Evolutionary conservation across 164 flowering plant genomes (phyloP), one percentile per base, ranked within the genome.

Genomic region (Liriodendron chinense): DNA sequence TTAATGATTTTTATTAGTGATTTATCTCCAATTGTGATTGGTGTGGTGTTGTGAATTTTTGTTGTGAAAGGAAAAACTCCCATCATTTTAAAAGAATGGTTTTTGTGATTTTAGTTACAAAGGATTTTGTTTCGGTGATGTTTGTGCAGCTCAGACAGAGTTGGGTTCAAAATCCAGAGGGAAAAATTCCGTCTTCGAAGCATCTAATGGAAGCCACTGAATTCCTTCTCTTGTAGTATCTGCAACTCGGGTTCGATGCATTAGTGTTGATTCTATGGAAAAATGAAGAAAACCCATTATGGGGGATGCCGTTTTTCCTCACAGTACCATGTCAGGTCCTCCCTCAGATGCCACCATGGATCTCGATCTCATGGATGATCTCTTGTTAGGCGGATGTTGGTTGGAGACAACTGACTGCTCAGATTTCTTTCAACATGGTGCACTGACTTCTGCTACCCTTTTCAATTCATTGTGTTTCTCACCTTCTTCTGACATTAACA

Each of bases 301-400:
- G 95, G 93, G 84, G 57, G 91, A 86, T 73, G 82, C 74, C 16
- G 71, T 71, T 72, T 78, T 85, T 61, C 83, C 89, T 18, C 80
- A 83, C 8, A 78, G 80, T 62, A 73, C 85, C 23, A 73, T 74
- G 74, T 78, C 80, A 47, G 84, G 75, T 0, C 70, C 76, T 74
- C 73, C 82, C n/a, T 61, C 83, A 7, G 87, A 85, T 63, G 71
- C 84, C 7, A 26, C 82, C 4, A 82, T 81, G 85, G 94, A 93
- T 82, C 79, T 88, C 48, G 92, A 91, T 76, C 88, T 66, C 84
- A 82, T 88, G 88, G 88, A 90, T 80, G 94, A 87, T 56, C 81
- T 91, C 43, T 82, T 92, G 68, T 77, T 82, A 67, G 94, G 84
- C 20, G 97, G 95, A 10, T 91, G 90, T 82, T 93, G 95, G 97